A percentile compares a stretch with the other conserved stretches of the same genome.
These are phyloP conservation scores for Colletotrichum filicis DNA, from an alignment of 2,329 filamentous ascomycete genomes.

Conservation along the genomic window DNA sequence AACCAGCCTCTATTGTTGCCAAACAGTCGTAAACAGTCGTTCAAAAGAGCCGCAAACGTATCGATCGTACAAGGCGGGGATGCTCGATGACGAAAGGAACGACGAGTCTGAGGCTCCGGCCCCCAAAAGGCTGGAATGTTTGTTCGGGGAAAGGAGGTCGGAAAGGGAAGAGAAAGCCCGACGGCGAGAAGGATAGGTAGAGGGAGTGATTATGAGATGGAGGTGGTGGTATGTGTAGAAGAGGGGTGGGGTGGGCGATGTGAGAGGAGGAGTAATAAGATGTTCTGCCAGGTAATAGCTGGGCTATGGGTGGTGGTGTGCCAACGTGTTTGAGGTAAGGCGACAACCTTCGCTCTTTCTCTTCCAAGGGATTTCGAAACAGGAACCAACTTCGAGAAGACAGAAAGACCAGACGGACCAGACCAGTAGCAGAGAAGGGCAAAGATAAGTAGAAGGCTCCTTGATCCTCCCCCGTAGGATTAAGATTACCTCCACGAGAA, in stretches of 20 bases:
- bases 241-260: neutral
- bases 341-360: neutral
- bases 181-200: neutral
- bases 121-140: neutral
- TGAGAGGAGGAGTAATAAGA: neutral
- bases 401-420: neutral
- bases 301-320: neutral
- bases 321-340: neutral
- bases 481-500: conserved; percentile 19
- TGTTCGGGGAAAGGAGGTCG: neutral
- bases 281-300: neutral
- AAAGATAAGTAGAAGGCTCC: conserved; percentile 2
- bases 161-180: neutral
- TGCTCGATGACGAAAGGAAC: neutral
- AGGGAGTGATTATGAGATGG: neutral
- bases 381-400: neutral
- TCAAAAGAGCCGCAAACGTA: no score
- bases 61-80: neutral
- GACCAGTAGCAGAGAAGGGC: neutral
- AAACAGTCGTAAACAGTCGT: neutral
- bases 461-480: conserved; percentile 22
- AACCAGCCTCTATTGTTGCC: conserved; percentile 21
- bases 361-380: neutral
- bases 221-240: neutral
- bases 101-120: conserved; percentile 4